Base-by-base conservation (phyloP, 768 basidiomycete genomes). In the Rubroboletus pulcherrimus region DNA sequence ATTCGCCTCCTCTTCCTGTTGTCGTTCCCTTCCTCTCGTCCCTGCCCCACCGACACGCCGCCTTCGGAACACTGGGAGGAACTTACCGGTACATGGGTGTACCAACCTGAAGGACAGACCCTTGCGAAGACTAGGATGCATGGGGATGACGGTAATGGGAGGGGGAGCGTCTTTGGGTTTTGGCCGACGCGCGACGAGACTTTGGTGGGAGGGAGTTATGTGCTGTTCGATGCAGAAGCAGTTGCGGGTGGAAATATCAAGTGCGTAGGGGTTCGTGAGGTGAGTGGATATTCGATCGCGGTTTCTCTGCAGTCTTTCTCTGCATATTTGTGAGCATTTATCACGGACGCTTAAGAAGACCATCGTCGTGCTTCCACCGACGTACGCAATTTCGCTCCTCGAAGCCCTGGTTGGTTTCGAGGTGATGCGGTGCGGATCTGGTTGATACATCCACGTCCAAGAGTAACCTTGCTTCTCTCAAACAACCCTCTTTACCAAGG, bases 11-110 rank as follows among this genome's bases (percentile, higher is more conserved):
- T 80, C 17, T 73, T 70, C 5, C 89, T 21, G 21, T 21, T 21
- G 21, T 21, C 21, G 93, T 66, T 87, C 89, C 4, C 75, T 91
- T 10, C 86, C 88, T 11, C 73, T 95, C 34, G 69, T 79, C 12
- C 79, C 86, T 35, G 73, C 79, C 0, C 71, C 81, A 6, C 74
- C 71, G 40, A 68, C 83, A n/a, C 74, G 71, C 76, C 98, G 12
- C 96, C 96, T 4, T 94, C 91, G 5, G 95, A 98, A 67, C 89
- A 98, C 64, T 98, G 96, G 96, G 88, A 93, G 59, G 96, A 98
- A 69, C 84, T 98, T 15, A 84, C 98, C 19, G 96, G 97, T 59
- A 89, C 94, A 7, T 98, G 96, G 96, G 93, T 98, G 89, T 98
- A 96, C 64, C 96, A 98, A 71, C 71, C 85, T 9, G 93, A 97